Base-by-base conservation (phyloP, 305 asterid genomes). In the Euphrasia arctica region DNA sequence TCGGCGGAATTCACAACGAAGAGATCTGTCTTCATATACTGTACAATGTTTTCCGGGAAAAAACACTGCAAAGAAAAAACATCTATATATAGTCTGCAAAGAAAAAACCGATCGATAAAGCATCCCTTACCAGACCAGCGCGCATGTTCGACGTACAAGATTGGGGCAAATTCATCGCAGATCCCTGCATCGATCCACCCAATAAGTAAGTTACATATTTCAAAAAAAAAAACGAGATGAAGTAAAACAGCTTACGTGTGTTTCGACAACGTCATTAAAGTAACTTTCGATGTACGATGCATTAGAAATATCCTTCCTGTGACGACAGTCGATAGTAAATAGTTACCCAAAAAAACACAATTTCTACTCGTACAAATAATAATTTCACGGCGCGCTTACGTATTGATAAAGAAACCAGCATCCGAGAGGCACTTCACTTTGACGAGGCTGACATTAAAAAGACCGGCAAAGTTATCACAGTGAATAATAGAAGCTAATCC, bases 381-480 rank as follows among this genome's bases (percentile, higher is more conserved):
- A 4, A 9, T 51, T 14, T 22, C 34, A 31, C 34, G 34, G 34
- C 60, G 58, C 42, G 28, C 88, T 76, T 82, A 88, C 96, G 63
- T 69, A 31, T 86, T 80, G 54, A 86, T 79, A 71, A 88, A 86
- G 54, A 67, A 88, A 51, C 96, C 96, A 28, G 96, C 96, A 70
- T 88, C 96, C 0, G 95, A 74, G n/a, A 86, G 74, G 76, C 95
- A 88, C 76, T 86, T 88, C 13, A 88, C 96, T 54, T 69, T 85
- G 36, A 86, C 51, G 34, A 18, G 22, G 22, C 73, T 32, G 4
- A 10, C 5, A 0, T 89, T 88, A 49, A 88, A 60, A 51, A 82
- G 88, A 56, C 86, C 15, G 62, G 63, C 76, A 76, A 86, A 88
- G 2, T 32, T 72, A 76, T 88, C 96, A 45, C 96, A 88, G 66